Base-by-base conservation (phyloP, 768 basidiomycete genomes). In the Kwoniella botswanensis region DNA sequence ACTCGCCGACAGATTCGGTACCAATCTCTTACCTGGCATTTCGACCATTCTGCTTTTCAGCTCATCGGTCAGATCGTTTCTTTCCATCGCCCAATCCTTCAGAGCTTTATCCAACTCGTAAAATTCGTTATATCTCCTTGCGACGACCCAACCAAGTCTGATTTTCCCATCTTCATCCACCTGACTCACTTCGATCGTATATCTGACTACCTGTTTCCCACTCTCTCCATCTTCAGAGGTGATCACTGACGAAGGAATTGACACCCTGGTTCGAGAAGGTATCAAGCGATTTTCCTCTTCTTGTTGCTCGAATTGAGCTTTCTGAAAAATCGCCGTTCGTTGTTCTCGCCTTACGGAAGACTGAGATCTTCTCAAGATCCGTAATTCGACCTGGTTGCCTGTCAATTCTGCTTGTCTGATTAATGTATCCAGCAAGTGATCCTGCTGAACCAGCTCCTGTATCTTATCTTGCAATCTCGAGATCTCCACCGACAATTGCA, bases 331-430 rank as follows among this genome's bases (percentile, higher is more conserved):
- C 2, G 94, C 85, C 77, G 93, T 91, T 41, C 94, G 87, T 52
- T 94, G 85, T 78, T 98, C 94, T 67, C 93, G 86, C 17, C 86
- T 88, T 85, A 98, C 88, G 0, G 92, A 89, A 10, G 90, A 87
- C 81, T 91, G 92, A 2, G 94, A 95, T 76, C 89, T 91, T 70
- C 86, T 88, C 59, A 98, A 88, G 55, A 98, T 87, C 68, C 88
- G 88, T 22, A 96, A 87, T 83, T 98, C 95, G 76, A 91, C 90
- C 1, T 88, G 89, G 79, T 93, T 94, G 0, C 95, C 97, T 4
- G 93, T 93, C 50, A 98, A 85, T 79, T 98, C 97, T 1, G 97
- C 97, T 82, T 96, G 95, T 77, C 92, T 92, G 78, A 97, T 93
- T 55, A 98, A 85, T 1, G 90, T 92, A 70, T 92, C 91, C 4